Base-by-base conservation (phyloP, 176 grass and related monocot genomes). In the Aegilops bicornis region DNA sequence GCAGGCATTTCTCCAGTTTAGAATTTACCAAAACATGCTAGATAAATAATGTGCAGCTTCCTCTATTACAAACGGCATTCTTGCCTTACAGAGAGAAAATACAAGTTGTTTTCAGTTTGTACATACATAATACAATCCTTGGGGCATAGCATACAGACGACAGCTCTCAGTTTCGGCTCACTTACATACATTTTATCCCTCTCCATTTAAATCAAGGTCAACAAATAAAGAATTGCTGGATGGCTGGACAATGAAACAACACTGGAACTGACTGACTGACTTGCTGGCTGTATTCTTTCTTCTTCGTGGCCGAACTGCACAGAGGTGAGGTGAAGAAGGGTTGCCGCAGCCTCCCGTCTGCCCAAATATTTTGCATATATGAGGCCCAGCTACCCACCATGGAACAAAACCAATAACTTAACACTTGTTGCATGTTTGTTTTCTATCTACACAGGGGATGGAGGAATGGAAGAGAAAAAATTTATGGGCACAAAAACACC, bases 181-280 rank as follows among this genome's bases (percentile, higher is more conserved):
- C 70, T 30, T 10, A 16, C 48, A 86, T 79, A 66, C 63, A 79
- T 61, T 69, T 56, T 22, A 58, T 58, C n/a, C 54, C 19, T 58
- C 83, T 75, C 72, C 54, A 58, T 22, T 58, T 3, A 83, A 85
- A 39, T 84, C 61, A 89, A 89, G 54, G 54, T 58, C 54, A 58
- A 58, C 83, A 77, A 89, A 89, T 89, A 89, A 89, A 89, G 83
- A 89, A 89, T 89, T 3, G 76, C 43, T 54, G 35, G n/a, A n/a
- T n/a, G n/a, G 19, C 54, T 80, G 77, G 54, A 54, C 50, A 54
- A 54, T 54, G 16, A 54, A 54, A 54, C 50, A 54, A 54, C 50
- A n/a, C n/a, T n/a, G n/a, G n/a, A n/a, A n/a, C n/a, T n/a, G n/a
- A n/a, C n/a, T n/a, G n/a, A 54, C 54, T 56, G 17, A 58, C 45